phyloP scores from a whole-genome alignment of 1,284 basidiomycete species.

The Trametes hirsuta region DNA sequence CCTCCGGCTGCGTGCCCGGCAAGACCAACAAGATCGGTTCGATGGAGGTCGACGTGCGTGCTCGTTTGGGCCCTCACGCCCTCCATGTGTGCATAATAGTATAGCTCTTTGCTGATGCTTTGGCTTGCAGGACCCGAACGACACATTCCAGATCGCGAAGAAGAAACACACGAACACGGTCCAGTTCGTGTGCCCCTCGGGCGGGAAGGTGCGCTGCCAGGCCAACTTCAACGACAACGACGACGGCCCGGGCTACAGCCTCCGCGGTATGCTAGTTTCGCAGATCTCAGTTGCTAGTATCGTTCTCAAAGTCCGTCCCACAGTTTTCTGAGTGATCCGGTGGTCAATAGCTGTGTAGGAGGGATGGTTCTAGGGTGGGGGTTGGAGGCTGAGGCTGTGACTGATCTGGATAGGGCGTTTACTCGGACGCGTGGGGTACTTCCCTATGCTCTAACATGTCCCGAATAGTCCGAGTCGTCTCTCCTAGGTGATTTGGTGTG shows the following conservation, averaged over 20 bases:
- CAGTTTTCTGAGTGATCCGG: too few relatives aligned
- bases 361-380: too few relatives aligned
- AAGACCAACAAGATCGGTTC: not conserved
- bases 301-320: too few relatives aligned
- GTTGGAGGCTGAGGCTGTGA: too few relatives aligned
- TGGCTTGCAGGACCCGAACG: not conserved
- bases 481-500: too few relatives aligned
- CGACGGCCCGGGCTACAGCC: constrained; percentile 7
- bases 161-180: constrained; percentile 1
- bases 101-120: not conserved
- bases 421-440: too few relatives aligned
- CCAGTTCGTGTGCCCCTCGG: not conserved
- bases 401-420: too few relatives aligned
- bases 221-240: constrained; percentile 2
- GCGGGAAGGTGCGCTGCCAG: not conserved
- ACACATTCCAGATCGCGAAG: not conserved
- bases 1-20: not conserved
- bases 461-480: too few relatives aligned
- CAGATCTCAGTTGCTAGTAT: too few relatives aligned
- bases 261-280: not conserved
- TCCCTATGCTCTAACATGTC: too few relatives aligned
- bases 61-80: not conserved
- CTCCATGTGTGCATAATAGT: not conserved
- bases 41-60: constrained; percentile 8
- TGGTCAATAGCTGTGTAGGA: too few relatives aligned